phyloP scores from a whole-genome alignment of 495 filamentous ascomycete genomes.

The Niebla homalea region DNA sequence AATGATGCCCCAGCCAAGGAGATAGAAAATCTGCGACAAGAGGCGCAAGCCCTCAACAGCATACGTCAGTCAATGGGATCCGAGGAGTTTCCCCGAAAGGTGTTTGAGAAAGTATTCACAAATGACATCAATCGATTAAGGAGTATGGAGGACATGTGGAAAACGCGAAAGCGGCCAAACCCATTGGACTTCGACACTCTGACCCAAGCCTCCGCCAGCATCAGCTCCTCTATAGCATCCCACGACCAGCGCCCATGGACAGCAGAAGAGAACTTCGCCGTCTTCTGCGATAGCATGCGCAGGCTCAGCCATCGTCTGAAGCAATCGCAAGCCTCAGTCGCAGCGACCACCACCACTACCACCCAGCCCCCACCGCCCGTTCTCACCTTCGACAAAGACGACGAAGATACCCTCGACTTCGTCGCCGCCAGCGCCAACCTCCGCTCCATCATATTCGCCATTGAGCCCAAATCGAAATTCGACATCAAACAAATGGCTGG shows the following conservation, averaged over 20 bases:
- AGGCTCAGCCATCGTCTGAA: slow-evolving; percentile 61
- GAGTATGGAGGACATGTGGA: slow-evolving; percentile 98
- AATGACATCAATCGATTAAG: slow-evolving; percentile 71
- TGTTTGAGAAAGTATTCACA: slow-evolving; percentile 89
- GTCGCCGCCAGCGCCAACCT: slow-evolving; percentile 84
- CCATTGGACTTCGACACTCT: slow-evolving; percentile 51
- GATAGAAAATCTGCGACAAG: slow-evolving; percentile 70
- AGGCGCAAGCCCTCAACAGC: slow-evolving; percentile 68
- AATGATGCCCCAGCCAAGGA: slow-evolving; percentile 47
- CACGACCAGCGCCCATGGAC: slow-evolving; percentile 72
- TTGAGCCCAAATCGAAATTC: slow-evolving; percentile 80
- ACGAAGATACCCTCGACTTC: slow-evolving; percentile 89
- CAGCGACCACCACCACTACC: not conserved
- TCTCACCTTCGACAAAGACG: slow-evolving; percentile 91
- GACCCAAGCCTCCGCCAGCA: slow-evolving; percentile 33
- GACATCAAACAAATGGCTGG: slow-evolving; percentile 98
- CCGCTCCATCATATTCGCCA: slow-evolving; percentile 70
- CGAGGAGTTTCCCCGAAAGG: slow-evolving; percentile 57
- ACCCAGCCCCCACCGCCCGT: slow-evolving; percentile 42
- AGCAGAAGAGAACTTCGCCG: slow-evolving; percentile 63
- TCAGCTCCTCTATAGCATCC: slow-evolving; percentile 40
- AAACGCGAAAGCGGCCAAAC: slow-evolving; percentile 58
- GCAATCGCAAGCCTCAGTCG: slow-evolving; percentile 38
- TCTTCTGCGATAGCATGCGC: slow-evolving; percentile 75
- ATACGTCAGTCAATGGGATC: slow-evolving; percentile 77